Conservation (phyloP, 192 early-diverging fungal genomes). For the Backusella tuberculispora region DNA sequence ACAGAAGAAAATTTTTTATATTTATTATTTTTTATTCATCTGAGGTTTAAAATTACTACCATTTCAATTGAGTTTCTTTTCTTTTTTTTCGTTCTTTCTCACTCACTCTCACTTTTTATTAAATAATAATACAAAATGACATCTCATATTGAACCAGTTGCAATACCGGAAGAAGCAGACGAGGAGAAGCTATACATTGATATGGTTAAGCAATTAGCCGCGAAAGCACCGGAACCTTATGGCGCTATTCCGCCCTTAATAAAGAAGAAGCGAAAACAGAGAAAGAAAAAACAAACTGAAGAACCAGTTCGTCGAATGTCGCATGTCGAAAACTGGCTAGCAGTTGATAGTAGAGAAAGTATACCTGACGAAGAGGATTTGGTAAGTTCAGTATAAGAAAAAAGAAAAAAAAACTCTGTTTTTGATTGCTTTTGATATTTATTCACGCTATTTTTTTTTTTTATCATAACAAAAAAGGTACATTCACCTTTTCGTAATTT, state of each 20-base stretch:
- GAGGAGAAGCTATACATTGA: slow-evolving; percentile 26
- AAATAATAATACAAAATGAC: neutral
- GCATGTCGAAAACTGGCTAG: slow-evolving; percentile 38
- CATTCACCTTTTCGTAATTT: slow-evolving; percentile 34
- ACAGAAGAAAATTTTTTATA: neutral
- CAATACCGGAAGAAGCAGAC: slow-evolving; percentile 11
- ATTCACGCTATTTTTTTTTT: neutral
- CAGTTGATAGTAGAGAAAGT: slow-evolving; percentile 39
- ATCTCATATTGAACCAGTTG: neutral
- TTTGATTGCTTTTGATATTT: neutral
- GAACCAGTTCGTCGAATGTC: slow-evolving; percentile 29
- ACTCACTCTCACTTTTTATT: neutral
- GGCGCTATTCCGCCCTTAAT: slow-evolving; percentile 32
- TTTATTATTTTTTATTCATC: neutral
- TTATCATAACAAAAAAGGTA: neutral
- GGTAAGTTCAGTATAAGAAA: slow-evolving; percentile 19
- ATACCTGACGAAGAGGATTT: slow-evolving; percentile 39
- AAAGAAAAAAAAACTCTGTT: neutral
- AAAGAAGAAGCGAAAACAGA: slow-evolving; percentile 21
- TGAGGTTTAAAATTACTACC: neutral
- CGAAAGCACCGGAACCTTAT: slow-evolving; percentile 32
- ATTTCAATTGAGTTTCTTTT: neutral
- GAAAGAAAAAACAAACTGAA: slow-evolving; percentile 3
- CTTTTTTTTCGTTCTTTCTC: neutral
- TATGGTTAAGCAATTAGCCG: slow-evolving; percentile 30